Evolutionary conservation across 805 yeast species (phyloP).

Genomic region (Wickerhamomyces queroliae): DNA sequence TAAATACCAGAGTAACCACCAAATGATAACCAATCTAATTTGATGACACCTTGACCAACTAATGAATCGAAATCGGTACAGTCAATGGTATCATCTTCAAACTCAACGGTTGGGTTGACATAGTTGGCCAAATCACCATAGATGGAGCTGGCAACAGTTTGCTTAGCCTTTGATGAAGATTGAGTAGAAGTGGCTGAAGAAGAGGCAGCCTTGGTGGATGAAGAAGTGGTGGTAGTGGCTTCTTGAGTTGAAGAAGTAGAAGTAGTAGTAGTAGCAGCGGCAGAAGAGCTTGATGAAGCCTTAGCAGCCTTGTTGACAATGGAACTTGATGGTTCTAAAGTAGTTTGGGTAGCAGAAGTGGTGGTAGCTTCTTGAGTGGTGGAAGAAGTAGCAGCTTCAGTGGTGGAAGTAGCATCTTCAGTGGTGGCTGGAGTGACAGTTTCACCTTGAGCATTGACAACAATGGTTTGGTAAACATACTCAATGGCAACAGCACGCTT

Average conservation of each 20-base stretch:
- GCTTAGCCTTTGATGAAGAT: constrained; percentile 28
- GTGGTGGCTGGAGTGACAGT: constrained; percentile 34
- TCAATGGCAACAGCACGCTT: constrained; percentile 48
- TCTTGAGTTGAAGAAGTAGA: constrained; percentile 13
- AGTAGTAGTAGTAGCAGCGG: constrained; percentile 18
- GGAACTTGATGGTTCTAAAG: constrained; percentile 15
- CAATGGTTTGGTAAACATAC: constrained; percentile 48
- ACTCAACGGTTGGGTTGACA: constrained; percentile 42
- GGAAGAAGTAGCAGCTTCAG: constrained; percentile 17
- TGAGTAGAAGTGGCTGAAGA: constrained; percentile 18
- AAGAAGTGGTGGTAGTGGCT: constrained; percentile 4
- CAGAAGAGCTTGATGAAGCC: constrained; percentile 14
- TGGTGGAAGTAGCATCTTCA: too few species aligned
- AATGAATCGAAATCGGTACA: constrained; percentile 67
- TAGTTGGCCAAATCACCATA: constrained; percentile 49
- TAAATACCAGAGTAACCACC: constrained; percentile 81
- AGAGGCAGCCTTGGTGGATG: constrained; percentile 2
- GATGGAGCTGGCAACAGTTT: too few species aligned
- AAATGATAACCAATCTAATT: constrained; percentile 63
- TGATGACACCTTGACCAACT: constrained; percentile 78
- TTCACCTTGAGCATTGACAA: constrained; percentile 43
- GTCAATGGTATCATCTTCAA: constrained; percentile 63
- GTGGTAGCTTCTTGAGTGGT: constrained; percentile 11
- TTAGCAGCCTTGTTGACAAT: constrained; percentile 19
- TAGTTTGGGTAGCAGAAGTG: constrained; percentile 20